Evolutionary conservation across 441 rosid species (phyloP), one percentile per base, ranked within the genome.

Genomic region (Kokia cookei): DNA sequence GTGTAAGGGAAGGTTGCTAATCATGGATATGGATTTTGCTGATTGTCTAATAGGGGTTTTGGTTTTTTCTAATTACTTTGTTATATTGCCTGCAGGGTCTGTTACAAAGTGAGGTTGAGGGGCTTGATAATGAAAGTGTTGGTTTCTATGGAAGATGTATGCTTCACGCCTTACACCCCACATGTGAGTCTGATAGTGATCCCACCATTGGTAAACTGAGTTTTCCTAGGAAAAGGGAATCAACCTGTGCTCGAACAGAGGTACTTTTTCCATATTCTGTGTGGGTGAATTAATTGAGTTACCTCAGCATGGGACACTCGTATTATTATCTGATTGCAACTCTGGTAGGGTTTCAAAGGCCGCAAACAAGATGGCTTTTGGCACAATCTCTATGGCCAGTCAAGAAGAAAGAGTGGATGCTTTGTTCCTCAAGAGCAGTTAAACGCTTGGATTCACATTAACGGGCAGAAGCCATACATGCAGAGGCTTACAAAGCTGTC

Each of bases 381-480:
- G 79, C 82, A 82, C 73, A 77, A 79, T 60, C 65, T 48, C 58
- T 43, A 60, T 59, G 80, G 73, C 43, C 81, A 71, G 65, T 76
- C 80, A 61, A 81, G 75, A 26, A 82, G 81, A 78, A 80, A 82
- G 76, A 69, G 78, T 58, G 81, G 82, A 51, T 82, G 83, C 78
- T 76, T 86, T 76, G 89, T 88, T 79, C 85, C 84, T 45, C 89
- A 76, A 76, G 91, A 86, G 77, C 91, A 88, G 82, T 53, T 88
- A 65, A 83, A 88, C 75, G 90, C 91, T 74, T 88, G 91, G 90
- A 75, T 71, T 79, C 84, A 88, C 84, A 88, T 88, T 69, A 84
- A 84, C 75, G 87, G 90, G 51, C 84, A 79, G 83, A 88, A 82
- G 75, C 76, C 84, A 48, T 73, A 74, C 60, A 13, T 72, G n/a